Evolutionary conservation across 306 rosid species (phyloP).

Genomic region (Boehmeria nivea): DNA sequence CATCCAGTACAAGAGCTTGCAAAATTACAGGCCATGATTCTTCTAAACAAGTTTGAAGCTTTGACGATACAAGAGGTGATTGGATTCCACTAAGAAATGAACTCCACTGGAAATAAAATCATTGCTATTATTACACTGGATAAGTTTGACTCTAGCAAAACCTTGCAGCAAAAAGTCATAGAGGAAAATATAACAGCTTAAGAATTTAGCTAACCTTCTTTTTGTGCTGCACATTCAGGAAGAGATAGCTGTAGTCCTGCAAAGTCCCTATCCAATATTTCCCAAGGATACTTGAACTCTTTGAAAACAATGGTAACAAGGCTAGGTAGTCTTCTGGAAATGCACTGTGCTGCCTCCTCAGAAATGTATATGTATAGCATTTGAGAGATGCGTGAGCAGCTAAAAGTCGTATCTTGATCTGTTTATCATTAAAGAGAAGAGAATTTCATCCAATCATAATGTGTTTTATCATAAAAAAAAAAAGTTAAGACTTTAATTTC

Average conservation of each 20-base stretch:
- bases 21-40: slow-evolving; percentile 98
- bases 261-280: slow-evolving; percentile 79
- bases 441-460: background rate
- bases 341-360: slow-evolving; percentile 65
- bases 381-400: slow-evolving; percentile 99
- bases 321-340: slow-evolving; percentile 76
- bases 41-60: slow-evolving; percentile 76
- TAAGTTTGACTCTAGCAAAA: background rate
- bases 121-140: slow-evolving; percentile 8
- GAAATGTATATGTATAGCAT: slow-evolving; percentile 84
- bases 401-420: slow-evolving; percentile 91
- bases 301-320: slow-evolving; percentile 74
- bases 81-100: slow-evolving; percentile 87
- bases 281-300: slow-evolving; percentile 77
- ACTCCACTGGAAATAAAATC: slow-evolving; percentile 58
- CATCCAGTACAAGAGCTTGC: slow-evolving; percentile 92
- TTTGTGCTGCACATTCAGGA: slow-evolving; percentile 63
- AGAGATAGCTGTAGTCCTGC: slow-evolving; percentile 69
- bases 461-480: too few relatives aligned
- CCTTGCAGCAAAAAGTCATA: slow-evolving; percentile 11
- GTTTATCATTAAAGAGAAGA: background rate
- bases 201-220: slow-evolving; percentile 50
- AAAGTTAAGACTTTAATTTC: too few relatives aligned
- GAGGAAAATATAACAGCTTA: slow-evolving; percentile 10
- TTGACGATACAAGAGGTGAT: slow-evolving; percentile 68